phyloP scores from a whole-genome alignment of 225 moss, liverwort and hornwort genomes.

The Takakia lepidozioides region DNA sequence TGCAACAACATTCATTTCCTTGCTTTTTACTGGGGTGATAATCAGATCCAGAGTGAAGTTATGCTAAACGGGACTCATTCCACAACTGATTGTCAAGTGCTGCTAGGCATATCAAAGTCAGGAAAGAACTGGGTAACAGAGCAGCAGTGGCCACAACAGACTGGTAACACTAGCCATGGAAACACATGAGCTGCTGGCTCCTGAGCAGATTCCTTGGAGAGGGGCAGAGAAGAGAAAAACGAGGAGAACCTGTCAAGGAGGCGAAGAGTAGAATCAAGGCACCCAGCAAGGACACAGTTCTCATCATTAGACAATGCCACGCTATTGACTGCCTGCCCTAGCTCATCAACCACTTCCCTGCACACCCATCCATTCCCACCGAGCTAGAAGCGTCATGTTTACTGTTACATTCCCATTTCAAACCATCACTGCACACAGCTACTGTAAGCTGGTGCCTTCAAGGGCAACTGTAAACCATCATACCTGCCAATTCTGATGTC shows the following conservation, averaged over 20 bases:
- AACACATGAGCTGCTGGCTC: too few species aligned
- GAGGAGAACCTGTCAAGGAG: conserved; percentile 68
- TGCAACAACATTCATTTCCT: too few species aligned
- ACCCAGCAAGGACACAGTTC: conserved; percentile 68
- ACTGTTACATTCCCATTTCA: too few species aligned
- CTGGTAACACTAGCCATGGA: too few species aligned
- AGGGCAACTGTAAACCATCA: background rate
- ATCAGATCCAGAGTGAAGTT: too few species aligned
- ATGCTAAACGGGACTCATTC: too few species aligned
- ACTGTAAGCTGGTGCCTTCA: background rate
- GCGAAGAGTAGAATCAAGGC: conserved; percentile 74
- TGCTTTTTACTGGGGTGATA: too few species aligned
- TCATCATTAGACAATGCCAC: conserved; percentile 75
- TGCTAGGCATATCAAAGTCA: too few species aligned
- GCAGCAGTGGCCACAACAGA: too few species aligned
- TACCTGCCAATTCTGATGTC: conserved; percentile 95
- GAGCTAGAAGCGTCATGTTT: too few species aligned
- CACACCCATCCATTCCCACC: conserved; percentile 5
- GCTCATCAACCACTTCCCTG: conserved; percentile 77
- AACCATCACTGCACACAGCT: background rate
- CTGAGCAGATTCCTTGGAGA: too few species aligned
- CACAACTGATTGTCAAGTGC: too few species aligned
- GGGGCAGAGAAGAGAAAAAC: background rate
- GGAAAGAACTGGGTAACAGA: background rate
- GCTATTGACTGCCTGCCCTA: conserved; percentile 67